Percentiles rank a stretch among this genome's conserved stretches.
Evolutionary conservation across 2,329 filamentous ascomycete genomes (phyloP).

Genomic region (Fusarium ambrosium): DNA sequence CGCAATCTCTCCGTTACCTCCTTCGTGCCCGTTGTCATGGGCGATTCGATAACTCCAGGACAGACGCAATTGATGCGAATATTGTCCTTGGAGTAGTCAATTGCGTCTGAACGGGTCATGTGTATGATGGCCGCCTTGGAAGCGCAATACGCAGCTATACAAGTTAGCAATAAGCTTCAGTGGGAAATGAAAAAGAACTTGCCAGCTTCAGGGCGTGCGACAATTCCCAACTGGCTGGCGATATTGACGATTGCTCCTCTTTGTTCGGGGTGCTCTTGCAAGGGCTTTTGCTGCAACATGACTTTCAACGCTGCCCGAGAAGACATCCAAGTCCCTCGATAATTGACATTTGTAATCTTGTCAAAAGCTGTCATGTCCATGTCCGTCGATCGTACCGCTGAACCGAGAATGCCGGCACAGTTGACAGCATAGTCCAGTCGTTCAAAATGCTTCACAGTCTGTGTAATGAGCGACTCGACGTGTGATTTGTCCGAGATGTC

Average conservation of each 20-base stretch:
- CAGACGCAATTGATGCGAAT: slow-evolving; percentile 70
- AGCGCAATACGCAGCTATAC: slow-evolving; percentile 66
- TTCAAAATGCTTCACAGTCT: slow-evolving; percentile 52
- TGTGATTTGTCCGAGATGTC: slow-evolving; percentile 64
- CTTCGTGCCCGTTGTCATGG: slow-evolving; percentile 57
- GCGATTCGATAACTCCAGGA: slow-evolving; percentile 72
- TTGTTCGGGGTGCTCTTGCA: slow-evolving; percentile 57
- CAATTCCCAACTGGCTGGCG: slow-evolving; percentile 66
- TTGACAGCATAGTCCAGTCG: slow-evolving; percentile 70
- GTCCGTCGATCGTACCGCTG: slow-evolving; percentile 55
- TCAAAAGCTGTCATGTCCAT: slow-evolving; percentile 65
- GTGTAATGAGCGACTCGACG: slow-evolving; percentile 53
- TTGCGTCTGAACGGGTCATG: slow-evolving; percentile 69
- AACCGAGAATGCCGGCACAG: slow-evolving; percentile 63
- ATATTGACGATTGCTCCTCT: slow-evolving; percentile 66
- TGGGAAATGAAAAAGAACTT: not conserved
- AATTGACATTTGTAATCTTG: slow-evolving; percentile 67
- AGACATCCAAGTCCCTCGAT: slow-evolving; percentile 63
- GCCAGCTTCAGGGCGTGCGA: slow-evolving; percentile 58
- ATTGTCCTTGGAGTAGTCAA: slow-evolving; percentile 64
- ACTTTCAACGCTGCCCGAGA: slow-evolving; percentile 58
- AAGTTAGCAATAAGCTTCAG: not conserved
- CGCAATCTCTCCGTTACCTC: slow-evolving; percentile 52
- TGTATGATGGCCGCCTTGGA: slow-evolving; percentile 71
- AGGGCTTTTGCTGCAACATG: slow-evolving; percentile 61